Conservation (phyloP, 2,329 filamentous ascomycete genomes). For the Colletotrichum liaoningense region DNA sequence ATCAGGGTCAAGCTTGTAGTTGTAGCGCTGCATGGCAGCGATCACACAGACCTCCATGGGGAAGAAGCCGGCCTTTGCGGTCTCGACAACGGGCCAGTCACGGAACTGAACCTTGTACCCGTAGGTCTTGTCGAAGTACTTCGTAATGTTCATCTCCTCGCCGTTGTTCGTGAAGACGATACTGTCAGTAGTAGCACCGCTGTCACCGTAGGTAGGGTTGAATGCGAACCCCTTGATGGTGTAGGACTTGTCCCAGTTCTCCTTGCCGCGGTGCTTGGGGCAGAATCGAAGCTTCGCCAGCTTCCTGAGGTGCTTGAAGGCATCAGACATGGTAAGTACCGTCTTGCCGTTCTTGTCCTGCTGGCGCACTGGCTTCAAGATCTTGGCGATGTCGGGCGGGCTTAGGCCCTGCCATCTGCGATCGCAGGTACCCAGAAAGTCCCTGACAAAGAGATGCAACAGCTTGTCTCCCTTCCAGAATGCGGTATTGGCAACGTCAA, state of each 20-base stretch:
- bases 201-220: constrained; percentile 51
- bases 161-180: constrained; percentile 62
- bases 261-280: constrained; percentile 64
- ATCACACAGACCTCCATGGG: constrained; percentile 71
- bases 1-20: constrained; percentile 68
- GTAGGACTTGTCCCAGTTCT: constrained; percentile 59
- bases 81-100: constrained; percentile 68
- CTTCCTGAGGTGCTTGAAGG: constrained; percentile 66
- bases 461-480: constrained; percentile 75
- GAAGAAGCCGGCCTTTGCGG: constrained; percentile 64
- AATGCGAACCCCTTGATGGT: constrained; percentile 64
- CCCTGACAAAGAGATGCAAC: constrained; percentile 37
- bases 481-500: constrained; percentile 90
- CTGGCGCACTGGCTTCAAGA: constrained; percentile 49
- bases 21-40: constrained; percentile 68
- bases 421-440: constrained; percentile 45
- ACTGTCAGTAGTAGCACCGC: constrained; percentile 62
- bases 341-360: constrained; percentile 36
- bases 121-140: constrained; percentile 70
- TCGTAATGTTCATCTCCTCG: constrained; percentile 55
- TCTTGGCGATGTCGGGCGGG: constrained; percentile 41
- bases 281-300: constrained; percentile 67
- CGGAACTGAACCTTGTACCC: constrained; percentile 58
- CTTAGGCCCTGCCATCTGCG: constrained; percentile 44
- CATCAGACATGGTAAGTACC: constrained; percentile 55